A percentile compares a stretch with the other conserved stretches of the same genome.
These are phyloP conservation scores for Vaccinium myrtillus DNA, from an alignment of 148 eudicot genomes.

Conservation along the genomic window DNA sequence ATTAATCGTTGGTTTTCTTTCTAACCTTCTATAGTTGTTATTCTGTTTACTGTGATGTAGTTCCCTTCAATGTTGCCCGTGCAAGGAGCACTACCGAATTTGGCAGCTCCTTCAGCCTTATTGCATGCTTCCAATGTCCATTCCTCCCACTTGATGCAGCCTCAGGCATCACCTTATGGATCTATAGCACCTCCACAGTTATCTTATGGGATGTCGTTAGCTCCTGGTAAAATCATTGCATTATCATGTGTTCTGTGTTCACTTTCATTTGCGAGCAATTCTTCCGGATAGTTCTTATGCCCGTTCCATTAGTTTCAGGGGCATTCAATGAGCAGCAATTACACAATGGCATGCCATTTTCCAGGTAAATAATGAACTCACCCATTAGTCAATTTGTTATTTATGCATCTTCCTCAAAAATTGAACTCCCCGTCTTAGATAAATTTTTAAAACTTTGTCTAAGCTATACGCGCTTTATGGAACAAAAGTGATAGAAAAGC, in stretches of 20 bases:
- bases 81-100: conserved; percentile 46
- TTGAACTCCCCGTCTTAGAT: not conserved
- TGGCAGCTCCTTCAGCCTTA: conserved; percentile 32
- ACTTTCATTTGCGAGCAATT: not conserved
- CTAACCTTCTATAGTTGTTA: not conserved
- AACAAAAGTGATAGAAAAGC: not conserved
- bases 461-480: no score
- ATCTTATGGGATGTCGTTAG: conserved; percentile 25
- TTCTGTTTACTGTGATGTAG: conserved; percentile 31
- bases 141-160: conserved; percentile 23
- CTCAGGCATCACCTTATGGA: conserved; percentile 33
- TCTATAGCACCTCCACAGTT: conserved; percentile 21
- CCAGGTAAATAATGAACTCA: conserved; percentile 33
- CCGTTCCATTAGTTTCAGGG: conserved; percentile 36
- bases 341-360: conserved; percentile 29
- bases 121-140: not conserved
- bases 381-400: not conserved
- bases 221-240: conserved; percentile 25
- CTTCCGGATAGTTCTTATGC: not conserved
- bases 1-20: not conserved
- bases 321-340: conserved; percentile 41
- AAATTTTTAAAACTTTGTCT: not conserved
- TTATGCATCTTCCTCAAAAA: not conserved
- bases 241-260: not conserved
- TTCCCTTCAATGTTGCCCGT: conserved; percentile 37